Evolutionary conservation across 192 early-diverging fungal genomes (phyloP).

Genomic region (Linnemannia hyalina): DNA sequence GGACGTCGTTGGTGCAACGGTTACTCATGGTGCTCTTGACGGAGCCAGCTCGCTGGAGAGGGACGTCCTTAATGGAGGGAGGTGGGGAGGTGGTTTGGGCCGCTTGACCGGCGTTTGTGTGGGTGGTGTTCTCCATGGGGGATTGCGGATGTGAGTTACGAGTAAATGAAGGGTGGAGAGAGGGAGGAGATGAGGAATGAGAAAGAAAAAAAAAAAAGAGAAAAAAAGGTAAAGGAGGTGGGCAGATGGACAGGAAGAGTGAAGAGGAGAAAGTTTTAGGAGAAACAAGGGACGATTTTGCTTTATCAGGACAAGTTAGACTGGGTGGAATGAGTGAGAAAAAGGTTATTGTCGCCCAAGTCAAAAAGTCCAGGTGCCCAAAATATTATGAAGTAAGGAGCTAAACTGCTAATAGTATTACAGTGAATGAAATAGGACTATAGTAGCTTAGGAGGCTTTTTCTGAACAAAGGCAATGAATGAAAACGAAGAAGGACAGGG

Average conservation of each 20-base stretch:
- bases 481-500: too few species aligned
- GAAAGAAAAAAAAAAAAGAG: not conserved
- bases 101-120: not conserved
- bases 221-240: not conserved
- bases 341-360: too few species aligned
- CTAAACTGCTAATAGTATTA: not conserved
- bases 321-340: not conserved
- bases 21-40: not conserved
- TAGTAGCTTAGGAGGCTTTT: not conserved
- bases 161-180: not conserved
- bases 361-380: not conserved
- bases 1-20: not conserved
- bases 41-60: constrained; percentile 4
- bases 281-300: not conserved
- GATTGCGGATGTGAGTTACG: not conserved
- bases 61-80: not conserved
- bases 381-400: not conserved
- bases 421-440: not conserved
- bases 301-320: not conserved
- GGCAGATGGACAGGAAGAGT: not conserved
- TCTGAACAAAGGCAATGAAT: too few species aligned
- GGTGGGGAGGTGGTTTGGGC: not conserved
- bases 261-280: not conserved
- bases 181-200: constrained; percentile 12
- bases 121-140: not conserved